A percentile compares a stretch with the other conserved stretches of the same genome.
phyloP scores from a whole-genome alignment of 163 green algal genomes.

The Prototheca wickerhamii region DNA sequence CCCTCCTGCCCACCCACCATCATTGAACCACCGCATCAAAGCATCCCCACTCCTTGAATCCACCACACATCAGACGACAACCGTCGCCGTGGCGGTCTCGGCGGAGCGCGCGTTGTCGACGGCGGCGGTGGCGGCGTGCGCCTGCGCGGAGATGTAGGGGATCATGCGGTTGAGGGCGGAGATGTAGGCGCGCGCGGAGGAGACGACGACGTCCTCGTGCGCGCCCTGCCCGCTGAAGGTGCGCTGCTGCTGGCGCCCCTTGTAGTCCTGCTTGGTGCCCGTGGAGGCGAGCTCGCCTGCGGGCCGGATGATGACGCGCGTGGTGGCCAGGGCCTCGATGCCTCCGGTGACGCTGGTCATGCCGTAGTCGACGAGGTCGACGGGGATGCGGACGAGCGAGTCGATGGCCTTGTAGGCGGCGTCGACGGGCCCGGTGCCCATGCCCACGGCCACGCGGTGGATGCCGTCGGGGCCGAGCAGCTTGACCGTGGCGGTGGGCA shows the following conservation, averaged over 20 bases:
- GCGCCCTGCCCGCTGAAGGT: conserved; percentile 73
- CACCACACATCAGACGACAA: neutral
- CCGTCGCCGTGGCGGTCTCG: neutral
- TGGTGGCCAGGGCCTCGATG: conserved; percentile 87
- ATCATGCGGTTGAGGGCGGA: conserved; percentile 97
- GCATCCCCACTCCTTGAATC: neutral
- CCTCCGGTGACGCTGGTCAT: conserved; percentile 79
- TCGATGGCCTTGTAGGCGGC: conserved; percentile 96
- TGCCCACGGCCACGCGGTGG: conserved; percentile 47
- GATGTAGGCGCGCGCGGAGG: conserved; percentile 68
- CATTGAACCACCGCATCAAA: neutral
- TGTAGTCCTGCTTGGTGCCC: neutral
- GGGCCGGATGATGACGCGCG: conserved; percentile 64
- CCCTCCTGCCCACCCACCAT: too few species aligned
- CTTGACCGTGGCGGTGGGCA: conserved; percentile 89
- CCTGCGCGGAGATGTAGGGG: conserved; percentile 25
- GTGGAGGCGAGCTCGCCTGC: conserved; percentile 27
- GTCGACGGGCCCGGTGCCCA: conserved; percentile 88
- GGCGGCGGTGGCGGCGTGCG: neutral
- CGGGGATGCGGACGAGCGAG: conserved; percentile 67
- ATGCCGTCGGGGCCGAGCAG: conserved; percentile 84
- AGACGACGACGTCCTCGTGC: conserved; percentile 92
- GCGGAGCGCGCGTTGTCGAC: neutral
- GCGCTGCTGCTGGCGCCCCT: conserved; percentile 29
- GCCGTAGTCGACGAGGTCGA: conserved; percentile 78